A percentile compares a stretch with the other conserved stretches of the same genome.
Evolutionary conservation across 192 early-diverging fungal genomes (phyloP).

Genomic region (Bifiguratus adelaidae): DNA sequence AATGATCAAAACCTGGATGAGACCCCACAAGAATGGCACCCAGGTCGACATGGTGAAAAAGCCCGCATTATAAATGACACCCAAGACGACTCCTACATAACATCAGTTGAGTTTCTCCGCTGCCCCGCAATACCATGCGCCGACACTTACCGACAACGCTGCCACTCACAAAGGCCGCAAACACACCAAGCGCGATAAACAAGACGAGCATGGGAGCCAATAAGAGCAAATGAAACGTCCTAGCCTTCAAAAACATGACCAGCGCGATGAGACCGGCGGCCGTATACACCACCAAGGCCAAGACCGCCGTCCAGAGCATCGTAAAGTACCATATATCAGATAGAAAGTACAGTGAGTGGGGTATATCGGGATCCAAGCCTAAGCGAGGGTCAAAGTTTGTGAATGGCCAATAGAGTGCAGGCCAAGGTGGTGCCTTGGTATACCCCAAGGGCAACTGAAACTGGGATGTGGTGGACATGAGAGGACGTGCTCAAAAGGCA

Average conservation of each 20-base stretch:
- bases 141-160: conserved; percentile 29
- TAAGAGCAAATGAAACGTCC: conserved; percentile 16
- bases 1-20: conserved; percentile 52
- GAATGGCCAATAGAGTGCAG: conserved; percentile 44
- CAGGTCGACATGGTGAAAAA: conserved; percentile 60
- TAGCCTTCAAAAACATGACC: conserved; percentile 21
- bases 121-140: not conserved
- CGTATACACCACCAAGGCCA: conserved; percentile 44
- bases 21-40: conserved; percentile 58
- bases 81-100: conserved; percentile 23
- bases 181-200: conserved; percentile 23
- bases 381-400: conserved; percentile 18
- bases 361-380: conserved; percentile 18
- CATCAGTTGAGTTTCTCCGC: not conserved
- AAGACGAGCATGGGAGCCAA: conserved; percentile 13
- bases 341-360: conserved; percentile 27
- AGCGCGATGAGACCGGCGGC: conserved; percentile 38
- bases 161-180: conserved; percentile 27
- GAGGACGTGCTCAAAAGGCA: too few species aligned
- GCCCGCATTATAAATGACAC: conserved; percentile 48
- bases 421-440: conserved; percentile 28
- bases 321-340: conserved; percentile 52
- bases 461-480: conserved; percentile 21
- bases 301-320: conserved; percentile 48
- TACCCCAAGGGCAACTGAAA: conserved; percentile 25